Evolutionary conservation across 768 basidiomycete genomes (phyloP).

Genomic region (Leccinum longicurvipes): DNA sequence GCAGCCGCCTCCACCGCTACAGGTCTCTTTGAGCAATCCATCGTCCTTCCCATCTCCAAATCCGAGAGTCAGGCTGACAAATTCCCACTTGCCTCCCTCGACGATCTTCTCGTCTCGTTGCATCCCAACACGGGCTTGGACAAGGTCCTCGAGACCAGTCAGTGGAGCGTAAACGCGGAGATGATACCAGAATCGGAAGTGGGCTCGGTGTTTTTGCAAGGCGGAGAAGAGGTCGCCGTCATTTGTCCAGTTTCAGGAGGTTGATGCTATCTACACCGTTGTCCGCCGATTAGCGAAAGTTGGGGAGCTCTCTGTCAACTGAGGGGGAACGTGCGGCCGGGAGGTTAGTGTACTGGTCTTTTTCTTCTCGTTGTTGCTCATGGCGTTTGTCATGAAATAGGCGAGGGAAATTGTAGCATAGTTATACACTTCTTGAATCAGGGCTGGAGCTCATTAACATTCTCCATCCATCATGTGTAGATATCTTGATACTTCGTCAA

Average conservation of each 20-base stretch:
- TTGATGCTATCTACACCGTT: conserved; percentile 28
- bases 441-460: not conserved
- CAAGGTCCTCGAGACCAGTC: conserved; percentile 54
- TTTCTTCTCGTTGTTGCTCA: not conserved
- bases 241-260: conserved; percentile 85
- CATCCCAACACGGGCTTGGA: conserved; percentile 51
- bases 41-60: conserved; percentile 43
- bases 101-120: conserved; percentile 47
- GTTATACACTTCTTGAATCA: too few relatives aligned
- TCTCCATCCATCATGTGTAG: conserved; percentile 14
- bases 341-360: not conserved
- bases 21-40: conserved; percentile 50
- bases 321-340: too few relatives aligned
- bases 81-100: conserved; percentile 49
- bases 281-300: not conserved
- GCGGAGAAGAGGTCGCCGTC: conserved; percentile 76
- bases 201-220: conserved; percentile 41
- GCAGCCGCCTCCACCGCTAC: conserved; percentile 68
- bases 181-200: conserved; percentile 64
- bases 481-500: not conserved
- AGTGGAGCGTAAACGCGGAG: conserved; percentile 80
- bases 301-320: too few relatives aligned
- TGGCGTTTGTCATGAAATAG: not conserved
- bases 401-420: too few relatives aligned
- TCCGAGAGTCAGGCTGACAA: not conserved